Evolutionary conservation across 108 stramenopile species (phyloP), one percentile per base, ranked within the genome.

Genomic region (Bacterosira constricta): DNA sequence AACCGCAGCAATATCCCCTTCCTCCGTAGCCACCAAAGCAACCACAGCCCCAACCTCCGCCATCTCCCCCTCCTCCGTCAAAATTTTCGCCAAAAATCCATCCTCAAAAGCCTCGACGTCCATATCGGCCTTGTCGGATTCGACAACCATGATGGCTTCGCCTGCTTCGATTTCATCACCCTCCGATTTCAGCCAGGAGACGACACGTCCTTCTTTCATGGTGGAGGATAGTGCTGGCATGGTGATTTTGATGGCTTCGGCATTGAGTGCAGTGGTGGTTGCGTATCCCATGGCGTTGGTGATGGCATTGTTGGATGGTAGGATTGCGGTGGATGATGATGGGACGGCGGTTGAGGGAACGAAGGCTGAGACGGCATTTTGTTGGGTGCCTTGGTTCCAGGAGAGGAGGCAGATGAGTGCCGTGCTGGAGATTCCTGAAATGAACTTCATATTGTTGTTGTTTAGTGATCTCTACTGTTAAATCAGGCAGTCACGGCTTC

Each of bases 101-200:
- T 96, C 96, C 47, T 96, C 95, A 53, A 97, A 98, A 1, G 97
- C 91, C 64, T 98, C 98, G 6, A 97, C 94, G 70, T 98, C 98
- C 98, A 98, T 98, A 71, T 98, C 98, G 13, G 98, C 98, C 84
- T 98, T 98, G 73, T 99, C 98, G 52, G 89, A 91, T 81, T 98
- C 97, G 10, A 98, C 96, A 35, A 98, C 96, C 91, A 99, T 95
- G 66, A 97, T 88, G 13, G 97, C 91, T 68, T 99, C 97, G 3
- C 97, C 97, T 7, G 92, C 88, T 52, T 88, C 78, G 35, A 99
- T 88, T 23, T 76, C 89, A 65, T 98, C 97, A 6, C 98, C 97
- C 69, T 97, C 96, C 7, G 61, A 75, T 81, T 97, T 98, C 60
- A 96, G 84, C 98, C 98, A 98, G 4, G 90, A 75, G 50, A 97